phyloP scores from a whole-genome alignment of 805 yeast genomes.

The Yarrowia sp. region DNA sequence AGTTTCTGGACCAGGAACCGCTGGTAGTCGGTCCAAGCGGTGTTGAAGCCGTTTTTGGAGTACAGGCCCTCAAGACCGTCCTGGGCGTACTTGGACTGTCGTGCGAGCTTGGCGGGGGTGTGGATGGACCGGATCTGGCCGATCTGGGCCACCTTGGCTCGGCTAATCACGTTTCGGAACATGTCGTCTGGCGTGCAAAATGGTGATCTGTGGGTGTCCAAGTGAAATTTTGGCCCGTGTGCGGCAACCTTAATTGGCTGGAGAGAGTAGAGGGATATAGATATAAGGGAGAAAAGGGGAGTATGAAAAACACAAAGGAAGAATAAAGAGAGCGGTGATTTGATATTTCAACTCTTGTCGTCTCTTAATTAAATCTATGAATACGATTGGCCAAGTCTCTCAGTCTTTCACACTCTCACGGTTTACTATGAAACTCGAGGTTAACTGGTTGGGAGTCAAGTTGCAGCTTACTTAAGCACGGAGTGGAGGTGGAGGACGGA shows the following conservation, averaged over 20 bases:
- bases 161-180: conserved; percentile 37
- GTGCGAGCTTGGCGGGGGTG: conserved; percentile 64
- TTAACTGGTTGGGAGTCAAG: not conserved
- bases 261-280: not conserved
- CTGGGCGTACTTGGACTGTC: conserved; percentile 52
- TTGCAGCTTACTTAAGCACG: not conserved
- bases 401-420: too few relatives aligned
- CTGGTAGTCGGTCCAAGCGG: conserved; percentile 86
- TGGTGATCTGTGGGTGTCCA: conserved; percentile 5
- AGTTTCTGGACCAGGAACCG: conserved; percentile 58
- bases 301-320: too few relatives aligned
- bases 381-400: too few relatives aligned
- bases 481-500: too few relatives aligned
- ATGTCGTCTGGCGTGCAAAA: conserved; percentile 30
- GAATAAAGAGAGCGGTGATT: too few relatives aligned
- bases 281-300: too few relatives aligned
- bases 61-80: conserved; percentile 71
- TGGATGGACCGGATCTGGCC: conserved; percentile 55
- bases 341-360: too few relatives aligned
- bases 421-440: not conserved
- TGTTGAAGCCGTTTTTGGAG: conserved; percentile 67
- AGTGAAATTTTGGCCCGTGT: conserved; percentile 32
- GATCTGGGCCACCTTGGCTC: conserved; percentile 21
- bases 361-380: too few relatives aligned
- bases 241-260: conserved; percentile 13